These are phyloP conservation scores for Polytrichum formosum DNA, from an alignment of 225 moss, liverwort and hornwort genomes.

Conservation along the genomic window DNA sequence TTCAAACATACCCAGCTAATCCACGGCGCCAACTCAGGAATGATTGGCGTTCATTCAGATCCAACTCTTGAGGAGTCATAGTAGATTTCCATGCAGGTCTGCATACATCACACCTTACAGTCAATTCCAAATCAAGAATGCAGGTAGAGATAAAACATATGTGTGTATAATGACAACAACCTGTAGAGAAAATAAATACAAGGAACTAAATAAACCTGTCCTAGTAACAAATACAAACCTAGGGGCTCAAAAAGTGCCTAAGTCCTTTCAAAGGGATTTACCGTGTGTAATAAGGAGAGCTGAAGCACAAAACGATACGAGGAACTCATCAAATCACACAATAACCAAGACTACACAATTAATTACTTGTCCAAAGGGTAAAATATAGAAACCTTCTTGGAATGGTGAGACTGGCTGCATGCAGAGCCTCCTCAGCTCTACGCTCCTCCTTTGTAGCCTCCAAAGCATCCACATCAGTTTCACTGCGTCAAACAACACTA, in stretches of 20 bases:
- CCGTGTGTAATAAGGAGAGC: too few species aligned
- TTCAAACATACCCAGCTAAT: constrained; percentile 56
- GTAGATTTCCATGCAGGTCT: constrained; percentile 83
- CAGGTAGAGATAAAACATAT: too few species aligned
- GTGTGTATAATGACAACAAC: too few species aligned
- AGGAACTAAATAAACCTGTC: too few species aligned
- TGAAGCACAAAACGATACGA: too few species aligned
- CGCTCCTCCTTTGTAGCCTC: constrained; percentile 62
- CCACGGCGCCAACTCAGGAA: constrained; percentile 94
- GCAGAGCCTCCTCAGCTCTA: constrained; percentile 71
- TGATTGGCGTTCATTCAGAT: constrained; percentile 76
- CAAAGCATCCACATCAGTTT: constrained; percentile 46
- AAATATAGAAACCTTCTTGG: constrained; percentile 67
- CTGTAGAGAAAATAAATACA: too few species aligned
- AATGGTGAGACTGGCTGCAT: constrained; percentile 75
- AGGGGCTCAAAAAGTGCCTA: too few species aligned
- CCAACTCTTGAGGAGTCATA: constrained; percentile 88
- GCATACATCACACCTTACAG: constrained; percentile 10
- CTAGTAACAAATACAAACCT: too few species aligned
- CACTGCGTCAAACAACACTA: constrained; percentile 26
- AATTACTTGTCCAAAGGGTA: too few species aligned
- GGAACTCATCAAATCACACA: too few species aligned
- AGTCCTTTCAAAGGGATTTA: too few species aligned
- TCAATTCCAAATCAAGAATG: background rate
- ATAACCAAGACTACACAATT: too few species aligned